A percentile compares a stretch with the other conserved stretches of the same genome.
These are phyloP conservation scores for Exophiala dermatitidis DNA, from an alignment of 2,329 filamentous ascomycete species.

Conservation along the genomic window DNA sequence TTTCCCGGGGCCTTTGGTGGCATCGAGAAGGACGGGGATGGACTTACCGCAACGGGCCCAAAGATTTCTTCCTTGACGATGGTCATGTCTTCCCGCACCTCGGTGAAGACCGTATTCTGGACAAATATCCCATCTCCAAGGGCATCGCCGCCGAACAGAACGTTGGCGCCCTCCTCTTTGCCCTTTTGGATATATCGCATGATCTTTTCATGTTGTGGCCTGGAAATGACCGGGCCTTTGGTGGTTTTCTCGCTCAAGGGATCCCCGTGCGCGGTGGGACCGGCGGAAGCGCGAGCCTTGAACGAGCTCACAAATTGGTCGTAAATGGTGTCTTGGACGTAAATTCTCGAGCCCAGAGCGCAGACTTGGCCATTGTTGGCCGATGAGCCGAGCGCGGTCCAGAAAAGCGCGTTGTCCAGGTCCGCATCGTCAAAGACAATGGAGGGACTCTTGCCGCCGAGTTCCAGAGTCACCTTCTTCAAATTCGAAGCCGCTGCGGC, in stretches of 20 bases:
- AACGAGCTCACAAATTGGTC: constrained; percentile 47
- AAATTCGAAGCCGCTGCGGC: constrained; percentile 46
- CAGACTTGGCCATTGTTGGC: constrained; percentile 32
- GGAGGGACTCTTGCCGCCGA: constrained; percentile 36
- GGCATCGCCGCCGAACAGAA: no score
- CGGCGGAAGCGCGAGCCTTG: no score
- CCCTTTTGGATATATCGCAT: no score
- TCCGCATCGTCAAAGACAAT: constrained; percentile 33
- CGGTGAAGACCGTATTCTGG: constrained; percentile 33
- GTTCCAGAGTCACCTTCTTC: constrained; percentile 55
- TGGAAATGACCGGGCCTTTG: no score
- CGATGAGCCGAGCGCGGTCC: constrained; percentile 28
- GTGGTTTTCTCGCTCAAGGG: no score
- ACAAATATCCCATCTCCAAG: constrained; percentile 27
- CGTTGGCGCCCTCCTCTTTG: no score
- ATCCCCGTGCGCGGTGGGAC: no score
- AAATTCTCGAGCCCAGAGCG: constrained; percentile 45
- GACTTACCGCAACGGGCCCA: constrained; percentile 33
- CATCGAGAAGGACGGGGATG: no score
- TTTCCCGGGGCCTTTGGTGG: no score
- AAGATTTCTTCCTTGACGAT: constrained; percentile 38
- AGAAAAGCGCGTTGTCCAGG: constrained; percentile 30
- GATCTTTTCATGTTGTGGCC: no score
- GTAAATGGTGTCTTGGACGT: constrained; percentile 54
- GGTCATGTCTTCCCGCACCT: constrained; percentile 29